Percentiles rank a stretch among this genome's conserved stretches.
These are phyloP conservation scores for Stramenopiles sp. DNA, from an alignment of 352 stramenopile genomes.

Conservation along the genomic window DNA sequence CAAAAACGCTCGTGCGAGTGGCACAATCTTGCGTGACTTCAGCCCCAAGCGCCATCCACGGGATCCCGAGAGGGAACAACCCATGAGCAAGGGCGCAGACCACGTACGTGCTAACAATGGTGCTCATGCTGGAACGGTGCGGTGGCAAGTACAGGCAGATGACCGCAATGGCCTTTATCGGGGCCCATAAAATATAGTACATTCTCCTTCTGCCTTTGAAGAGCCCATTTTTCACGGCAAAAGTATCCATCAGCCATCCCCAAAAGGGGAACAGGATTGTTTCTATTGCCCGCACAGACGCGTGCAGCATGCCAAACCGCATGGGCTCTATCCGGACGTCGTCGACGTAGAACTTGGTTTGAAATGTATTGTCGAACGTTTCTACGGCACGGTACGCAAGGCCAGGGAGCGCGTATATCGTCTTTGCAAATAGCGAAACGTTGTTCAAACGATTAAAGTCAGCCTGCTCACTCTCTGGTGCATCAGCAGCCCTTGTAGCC, in stretches of 20 bases:
- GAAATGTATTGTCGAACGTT: slow-evolving; percentile 16
- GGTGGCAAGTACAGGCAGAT: slow-evolving; percentile 15
- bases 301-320: slow-evolving; percentile 13
- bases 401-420: background rate
- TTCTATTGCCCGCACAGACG: slow-evolving; percentile 14
- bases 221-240: background rate
- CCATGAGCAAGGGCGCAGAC: slow-evolving; percentile 4
- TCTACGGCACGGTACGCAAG: background rate
- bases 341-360: slow-evolving; percentile 17
- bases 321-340: slow-evolving; percentile 13
- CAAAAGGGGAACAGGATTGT: slow-evolving; percentile 13
- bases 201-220: slow-evolving; percentile 10
- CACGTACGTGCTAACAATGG: background rate
- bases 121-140: background rate
- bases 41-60: slow-evolving; percentile 13
- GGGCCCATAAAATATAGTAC: slow-evolving; percentile 12
- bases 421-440: background rate
- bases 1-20: slow-evolving; percentile 8
- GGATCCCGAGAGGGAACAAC: slow-evolving; percentile 14
- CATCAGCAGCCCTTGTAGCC: too few species aligned
- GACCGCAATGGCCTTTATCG: slow-evolving; percentile 12
- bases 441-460: background rate
- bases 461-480: too few species aligned
- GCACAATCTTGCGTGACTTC: slow-evolving; percentile 14
- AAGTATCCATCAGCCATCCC: slow-evolving; percentile 16